Evolutionary conservation across 2,329 filamentous ascomycete genomes (phyloP), one percentile per base, ranked within the genome.

Genomic region (Dactylellina haptotyla): DNA sequence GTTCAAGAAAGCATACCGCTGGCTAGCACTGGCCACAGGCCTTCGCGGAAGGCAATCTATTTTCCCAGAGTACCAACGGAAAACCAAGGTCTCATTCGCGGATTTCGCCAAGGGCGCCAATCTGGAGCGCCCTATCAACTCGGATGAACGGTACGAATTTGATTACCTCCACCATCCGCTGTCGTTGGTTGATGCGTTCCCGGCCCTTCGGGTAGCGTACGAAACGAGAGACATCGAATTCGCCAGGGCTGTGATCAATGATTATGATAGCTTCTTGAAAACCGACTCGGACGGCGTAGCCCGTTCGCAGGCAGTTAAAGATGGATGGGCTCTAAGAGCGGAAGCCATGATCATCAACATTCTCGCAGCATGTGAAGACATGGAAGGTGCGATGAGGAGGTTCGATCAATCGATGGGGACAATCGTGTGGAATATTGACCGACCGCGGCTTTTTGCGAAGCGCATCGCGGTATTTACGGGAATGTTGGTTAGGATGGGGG

Each of bases 151-250:
- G 16, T 65, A 45, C 61, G 61, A 65, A 37, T 65, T 65, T 25
- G 61, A 65, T 20, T 65, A 65, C 50, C 39, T 65, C 20, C 14
- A 37, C 16, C 39, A 46, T 2, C 48, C 61, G 26, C 39, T 65
- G 14, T 16, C 20, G 12, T 20, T 10, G 9, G 10, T 65, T n/a
- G 61, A 65, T 2, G n/a, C 46, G 18, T 65, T 46, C 48, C 61
- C 61, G 4, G 61, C 61, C 6, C 48, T 65, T 5, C 28, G 61
- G 34, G 12, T 50, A 34, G 61, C 61, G 5, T 65, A 53, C 37
- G 61, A 65, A 20, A 65, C 61, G 5, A 45, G 20, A 18, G 61
- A 75, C 28, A 58, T 67, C 9, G 72, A 67, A 10, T 75, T 75
- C 46, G 48, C 59, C 0, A 61, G 37, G 9, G 32, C 64, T 8